phyloP scores from a whole-genome alignment of 2,329 filamentous ascomycete genomes.

The Verticillium nonalfalfae region DNA sequence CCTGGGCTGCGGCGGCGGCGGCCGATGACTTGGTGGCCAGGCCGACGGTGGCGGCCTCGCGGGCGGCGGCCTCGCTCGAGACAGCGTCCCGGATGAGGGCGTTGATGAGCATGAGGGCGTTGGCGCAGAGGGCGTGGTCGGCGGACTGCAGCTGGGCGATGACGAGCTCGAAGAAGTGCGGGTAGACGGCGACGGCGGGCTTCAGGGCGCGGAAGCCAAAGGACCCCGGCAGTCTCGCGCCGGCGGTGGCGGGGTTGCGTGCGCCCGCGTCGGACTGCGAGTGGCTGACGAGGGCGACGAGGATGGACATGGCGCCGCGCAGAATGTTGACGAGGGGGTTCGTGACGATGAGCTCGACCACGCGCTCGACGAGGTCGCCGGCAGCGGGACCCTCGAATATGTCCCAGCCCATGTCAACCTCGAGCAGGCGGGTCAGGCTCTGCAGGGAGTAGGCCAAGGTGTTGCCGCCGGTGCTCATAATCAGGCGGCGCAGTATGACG shows the following conservation, averaged over 20 bases:
- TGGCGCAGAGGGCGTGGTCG: slow-evolving; percentile 92
- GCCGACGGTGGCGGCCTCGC: slow-evolving; percentile 39
- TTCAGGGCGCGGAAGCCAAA: slow-evolving; percentile 91
- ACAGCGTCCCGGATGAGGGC: slow-evolving; percentile 90
- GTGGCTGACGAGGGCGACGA: slow-evolving; percentile 87
- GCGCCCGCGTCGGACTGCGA: slow-evolving; percentile 52
- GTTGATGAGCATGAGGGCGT: slow-evolving; percentile 92
- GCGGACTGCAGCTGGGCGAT: slow-evolving; percentile 88
- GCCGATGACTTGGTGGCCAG: slow-evolving; percentile 19
- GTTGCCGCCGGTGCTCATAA: slow-evolving; percentile 82
- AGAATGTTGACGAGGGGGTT: slow-evolving; percentile 97
- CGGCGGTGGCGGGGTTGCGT: slow-evolving; percentile 11
- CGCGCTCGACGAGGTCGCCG: slow-evolving; percentile 63
- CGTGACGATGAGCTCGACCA: slow-evolving; percentile 88
- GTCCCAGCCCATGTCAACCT: slow-evolving; percentile 98
- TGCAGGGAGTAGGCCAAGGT: slow-evolving; percentile 93
- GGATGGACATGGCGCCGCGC: slow-evolving; percentile 90
- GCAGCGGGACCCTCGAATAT: slow-evolving; percentile 60
- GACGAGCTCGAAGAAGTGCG: slow-evolving; percentile 90
- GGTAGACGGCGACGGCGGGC: slow-evolving; percentile 83
- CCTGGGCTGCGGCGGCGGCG: slow-evolving; percentile 8
- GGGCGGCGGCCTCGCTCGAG: slow-evolving; percentile 60
- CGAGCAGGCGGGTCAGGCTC: slow-evolving; percentile 77
- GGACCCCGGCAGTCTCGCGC: slow-evolving; percentile 43
- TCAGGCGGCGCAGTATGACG: slow-evolving; percentile 71